Percentiles rank a stretch among this genome's conserved stretches.
Evolutionary conservation across 495 filamentous ascomycete species (phyloP).

Genomic region (Penicillium desertorum): DNA sequence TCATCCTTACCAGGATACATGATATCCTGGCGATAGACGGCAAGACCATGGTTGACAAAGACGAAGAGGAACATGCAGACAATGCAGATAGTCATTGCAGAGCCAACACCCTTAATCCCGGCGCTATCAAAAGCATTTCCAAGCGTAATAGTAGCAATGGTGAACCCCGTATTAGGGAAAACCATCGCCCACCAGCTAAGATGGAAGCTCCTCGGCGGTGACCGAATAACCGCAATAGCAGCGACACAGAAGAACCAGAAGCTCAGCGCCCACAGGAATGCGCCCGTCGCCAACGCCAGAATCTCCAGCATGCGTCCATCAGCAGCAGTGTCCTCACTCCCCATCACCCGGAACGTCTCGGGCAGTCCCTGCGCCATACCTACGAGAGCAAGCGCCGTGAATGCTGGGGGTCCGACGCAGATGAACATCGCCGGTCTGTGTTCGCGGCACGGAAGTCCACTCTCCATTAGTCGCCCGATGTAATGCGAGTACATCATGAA

Average conservation of each 20-base stretch:
- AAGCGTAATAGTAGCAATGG: constrained; percentile 47
- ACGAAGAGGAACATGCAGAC: constrained; percentile 60
- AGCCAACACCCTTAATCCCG: constrained; percentile 39
- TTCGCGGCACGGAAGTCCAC: constrained; percentile 52
- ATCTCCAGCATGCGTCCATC: constrained; percentile 46
- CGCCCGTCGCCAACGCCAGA: constrained; percentile 49
- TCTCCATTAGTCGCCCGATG: constrained; percentile 58
- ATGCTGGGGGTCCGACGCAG: constrained; percentile 65
- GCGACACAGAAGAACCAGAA: constrained; percentile 73
- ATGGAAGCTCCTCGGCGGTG: constrained; percentile 50
- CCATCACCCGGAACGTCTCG: constrained; percentile 33
- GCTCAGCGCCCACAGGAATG: constrained; percentile 68
- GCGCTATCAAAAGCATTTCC: constrained; percentile 42
- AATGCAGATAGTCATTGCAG: constrained; percentile 51
- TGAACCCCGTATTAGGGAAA: constrained; percentile 46
- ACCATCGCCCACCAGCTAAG: constrained; percentile 54
- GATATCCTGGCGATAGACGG: constrained; percentile 54
- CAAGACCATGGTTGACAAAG: constrained; percentile 50
- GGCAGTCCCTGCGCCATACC: constrained; percentile 56
- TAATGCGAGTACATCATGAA: constrained; percentile 55
- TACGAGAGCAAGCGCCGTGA: constrained; percentile 69
- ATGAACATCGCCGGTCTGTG: constrained; percentile 68
- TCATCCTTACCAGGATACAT: constrained; percentile 65
- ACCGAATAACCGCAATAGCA: constrained; percentile 51
- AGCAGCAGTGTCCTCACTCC: constrained; percentile 28